These are phyloP conservation scores for Talaromyces stipitatus DNA, from an alignment of 495 filamentous ascomycete species.

Conservation along the genomic window DNA sequence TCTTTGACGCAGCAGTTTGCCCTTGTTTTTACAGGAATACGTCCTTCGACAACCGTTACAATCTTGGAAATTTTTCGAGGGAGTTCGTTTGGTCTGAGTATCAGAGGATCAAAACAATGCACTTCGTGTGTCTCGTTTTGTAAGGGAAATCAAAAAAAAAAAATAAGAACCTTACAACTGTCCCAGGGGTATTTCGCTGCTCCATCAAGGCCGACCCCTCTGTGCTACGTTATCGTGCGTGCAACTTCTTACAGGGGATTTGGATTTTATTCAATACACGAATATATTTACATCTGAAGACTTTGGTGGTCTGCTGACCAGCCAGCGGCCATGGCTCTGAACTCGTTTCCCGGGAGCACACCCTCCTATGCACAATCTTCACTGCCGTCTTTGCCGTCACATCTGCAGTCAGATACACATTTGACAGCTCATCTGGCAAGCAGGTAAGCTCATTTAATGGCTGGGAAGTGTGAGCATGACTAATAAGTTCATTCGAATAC, in stretches of 20 bases:
- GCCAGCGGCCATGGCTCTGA: constrained; percentile 28
- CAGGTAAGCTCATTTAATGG: constrained; percentile 38
- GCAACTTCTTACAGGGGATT: background rate
- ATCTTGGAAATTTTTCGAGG: background rate
- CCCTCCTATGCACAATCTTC: constrained; percentile 81
- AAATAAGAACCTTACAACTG: background rate
- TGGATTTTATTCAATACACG: constrained; percentile 3
- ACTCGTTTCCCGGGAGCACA: constrained; percentile 21
- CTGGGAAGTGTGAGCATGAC: background rate
- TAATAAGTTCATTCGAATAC: background rate
- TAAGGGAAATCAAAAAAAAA: background rate
- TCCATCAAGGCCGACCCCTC: background rate
- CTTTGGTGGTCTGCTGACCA: constrained; percentile 10
- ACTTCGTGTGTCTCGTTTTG: background rate
- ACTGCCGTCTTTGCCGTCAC: constrained; percentile 76
- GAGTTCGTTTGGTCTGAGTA: background rate
- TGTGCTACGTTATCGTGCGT: background rate
- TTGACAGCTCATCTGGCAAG: constrained; percentile 92
- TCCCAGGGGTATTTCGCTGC: background rate
- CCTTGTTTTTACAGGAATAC: background rate
- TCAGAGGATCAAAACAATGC: background rate
- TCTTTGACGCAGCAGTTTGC: background rate
- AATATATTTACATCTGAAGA: background rate
- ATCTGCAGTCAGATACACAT: constrained; percentile 94
- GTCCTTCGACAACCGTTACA: background rate